Evolutionary conservation across 1,284 basidiomycete genomes (phyloP), one percentile per base, ranked within the genome.

Genomic region (Marasmius oreades): DNA sequence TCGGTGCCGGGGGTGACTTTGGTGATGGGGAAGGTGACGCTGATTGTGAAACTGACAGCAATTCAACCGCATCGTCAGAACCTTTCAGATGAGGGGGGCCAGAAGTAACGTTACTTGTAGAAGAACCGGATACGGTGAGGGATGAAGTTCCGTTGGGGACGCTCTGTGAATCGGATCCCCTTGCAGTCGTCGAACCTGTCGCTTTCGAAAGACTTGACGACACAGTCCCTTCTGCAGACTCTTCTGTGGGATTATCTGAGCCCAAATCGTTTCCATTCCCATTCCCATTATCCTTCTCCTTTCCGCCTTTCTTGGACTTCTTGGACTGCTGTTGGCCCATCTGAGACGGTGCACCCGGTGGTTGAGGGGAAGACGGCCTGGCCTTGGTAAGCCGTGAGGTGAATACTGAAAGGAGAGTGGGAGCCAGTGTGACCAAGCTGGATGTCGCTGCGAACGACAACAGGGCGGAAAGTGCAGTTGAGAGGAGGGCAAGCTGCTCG

Each of bases 281-380:
- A 52, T 61, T 61, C 52, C 84, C 82, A 67, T 75, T 81, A 63
- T 87, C 84, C 73, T 82, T 85, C 70, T 86, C 87, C 70, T 84
- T 87, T 56, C 73, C 71, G 53, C 72, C 72, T 74, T 86, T 90
- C 79, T 82, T 86, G 63, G 80, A 73, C 77, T 85, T 89, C 79
- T 88, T 90, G 63, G 89, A 90, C 65, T 84, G 81, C 71, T 88
- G 84, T 69, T 90, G 88, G 72, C 89, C 88, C 86, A 90, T 90
- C 67, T 71, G 73, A 66, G 76, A 68, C 57, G 66, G 64, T 22
- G 70, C 61, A 57, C 71, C 70, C 65, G 77, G 70, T 55, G 80
- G 82, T 64, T 82, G 81, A 48, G 86, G 84, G 57, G 87, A 89
- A 67, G 85, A 82, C 46, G 84, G 77, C 73, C 88, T 78, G 62